A percentile compares a stretch with the other conserved stretches of the same genome.
Evolutionary conservation across 2,329 filamentous ascomycete species (phyloP).

Genomic region (Furcasterigmium furcatum): DNA sequence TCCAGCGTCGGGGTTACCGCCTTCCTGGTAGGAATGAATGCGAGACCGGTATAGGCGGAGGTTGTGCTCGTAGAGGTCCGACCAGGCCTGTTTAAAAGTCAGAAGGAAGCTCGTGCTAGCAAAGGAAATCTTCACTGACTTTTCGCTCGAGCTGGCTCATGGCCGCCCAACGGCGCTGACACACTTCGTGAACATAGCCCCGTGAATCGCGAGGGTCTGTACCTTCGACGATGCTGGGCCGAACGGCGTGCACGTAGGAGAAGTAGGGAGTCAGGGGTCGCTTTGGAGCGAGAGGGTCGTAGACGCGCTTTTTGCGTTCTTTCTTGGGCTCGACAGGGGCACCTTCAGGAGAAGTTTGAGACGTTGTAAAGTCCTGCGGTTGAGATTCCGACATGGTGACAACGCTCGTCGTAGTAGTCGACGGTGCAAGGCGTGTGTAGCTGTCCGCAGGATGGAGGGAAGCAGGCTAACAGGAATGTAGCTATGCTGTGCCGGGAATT

Average conservation of each 20-base stretch:
- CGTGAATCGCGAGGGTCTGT: slow-evolving; percentile 74
- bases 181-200: slow-evolving; percentile 84
- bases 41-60: slow-evolving; percentile 63
- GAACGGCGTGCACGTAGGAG: slow-evolving; percentile 86
- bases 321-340: slow-evolving; percentile 65
- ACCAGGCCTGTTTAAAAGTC: slow-evolving; percentile 45
- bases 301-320: slow-evolving; percentile 83
- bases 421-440: no score
- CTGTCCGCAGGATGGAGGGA: no score
- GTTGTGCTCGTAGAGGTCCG: slow-evolving; percentile 66
- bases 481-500: no score
- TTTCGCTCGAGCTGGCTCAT: slow-evolving; percentile 74
- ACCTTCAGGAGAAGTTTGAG: no score
- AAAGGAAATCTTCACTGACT: slow-evolving; percentile 41
- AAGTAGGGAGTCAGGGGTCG: slow-evolving; percentile 93
- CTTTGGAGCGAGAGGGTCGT: slow-evolving; percentile 94
- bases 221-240: slow-evolving; percentile 76
- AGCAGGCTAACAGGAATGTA: no score
- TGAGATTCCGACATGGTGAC: no score
- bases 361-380: no score
- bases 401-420: no score
- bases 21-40: slow-evolving; percentile 61
- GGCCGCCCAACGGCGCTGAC: slow-evolving; percentile 78
- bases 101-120: neutral
- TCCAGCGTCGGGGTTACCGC: slow-evolving; percentile 56